Evolutionary conservation across 2,329 filamentous ascomycete species (phyloP), one percentile per base, ranked within the genome.

Genomic region (Hypoxylon sp.): DNA sequence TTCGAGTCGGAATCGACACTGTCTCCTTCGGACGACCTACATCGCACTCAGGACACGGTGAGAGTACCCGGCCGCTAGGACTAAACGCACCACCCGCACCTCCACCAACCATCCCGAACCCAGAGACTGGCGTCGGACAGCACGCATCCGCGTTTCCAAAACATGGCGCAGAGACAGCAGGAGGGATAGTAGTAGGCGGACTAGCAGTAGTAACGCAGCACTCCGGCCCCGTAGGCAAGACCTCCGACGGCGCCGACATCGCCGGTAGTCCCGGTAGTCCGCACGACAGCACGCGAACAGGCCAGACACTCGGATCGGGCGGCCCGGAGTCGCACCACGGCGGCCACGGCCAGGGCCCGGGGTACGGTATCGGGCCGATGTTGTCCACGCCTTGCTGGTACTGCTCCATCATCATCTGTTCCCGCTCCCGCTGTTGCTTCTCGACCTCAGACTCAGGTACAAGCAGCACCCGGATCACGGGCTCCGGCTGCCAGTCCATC

Each of bases 401-500:
- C 13, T 29, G 42, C 13, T 50, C 21, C 10, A 32, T 35, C 37
- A 29, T 37, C 37, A n/a, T 21, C 42, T 29, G 39, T 21, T 24
- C 39, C n/a, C 11, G 13, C 21, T 37, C 6, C 19, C 7, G 1
- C 15, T 17, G 1, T 8, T 17, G 7, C 6, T n/a, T n/a, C 29
- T 11, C 17, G 6, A 21, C 8, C 17, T n/a, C 39, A 1, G 15
- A 21, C 17, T 17, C 32, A 15, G 2, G 6, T 2, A 70, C 29
- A 1, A 65, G 21, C 31, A 77, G n/a, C 5, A 78, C 75, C 32
- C 70, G 74, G 8, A 71, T 62, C 3, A 77, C 72, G n/a, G 75
- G 75, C 65, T 78, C 75, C 1, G 76, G 75, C 74, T 77, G 75
- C 76, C 76, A 78, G 69, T 78, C 76, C 76, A 78, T 78, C 73